A percentile compares a stretch with the other conserved stretches of the same genome.
phyloP scores from a whole-genome alignment of 164 flowering plant species.

The Pachysandra terminalis region DNA sequence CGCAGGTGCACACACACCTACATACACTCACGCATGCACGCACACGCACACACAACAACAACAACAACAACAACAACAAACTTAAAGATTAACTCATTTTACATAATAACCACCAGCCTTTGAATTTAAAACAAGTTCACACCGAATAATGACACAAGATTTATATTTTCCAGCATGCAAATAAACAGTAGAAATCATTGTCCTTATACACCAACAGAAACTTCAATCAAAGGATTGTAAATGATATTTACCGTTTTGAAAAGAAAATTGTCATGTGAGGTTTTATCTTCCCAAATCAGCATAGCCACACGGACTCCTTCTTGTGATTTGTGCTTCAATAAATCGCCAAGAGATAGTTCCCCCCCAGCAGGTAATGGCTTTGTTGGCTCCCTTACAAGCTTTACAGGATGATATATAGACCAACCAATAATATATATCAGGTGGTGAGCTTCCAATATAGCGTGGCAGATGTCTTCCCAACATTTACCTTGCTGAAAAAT shows the following conservation, averaged over 20 bases:
- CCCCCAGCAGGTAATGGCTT: conserved; percentile 58
- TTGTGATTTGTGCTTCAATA: conserved; percentile 63
- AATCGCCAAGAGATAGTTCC: conserved; percentile 55
- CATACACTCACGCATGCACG: too few species aligned
- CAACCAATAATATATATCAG: conserved; percentile 60
- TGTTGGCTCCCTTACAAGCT: conserved; percentile 64
- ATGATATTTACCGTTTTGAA: conserved; percentile 47
- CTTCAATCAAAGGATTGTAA: not conserved
- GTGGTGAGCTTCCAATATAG: conserved; percentile 65
- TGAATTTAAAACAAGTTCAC: not conserved
- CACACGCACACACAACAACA: too few species aligned
- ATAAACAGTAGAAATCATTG: not conserved
- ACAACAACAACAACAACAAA: too few species aligned
- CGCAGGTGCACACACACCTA: too few species aligned
- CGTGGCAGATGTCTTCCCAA: conserved; percentile 77
- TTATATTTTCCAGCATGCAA: not conserved
- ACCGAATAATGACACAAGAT: not conserved
- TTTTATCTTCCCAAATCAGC: conserved; percentile 75
- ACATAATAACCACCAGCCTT: not conserved
- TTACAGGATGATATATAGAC: conserved; percentile 57
- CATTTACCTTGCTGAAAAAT: conserved; percentile 46
- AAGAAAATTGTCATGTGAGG: conserved; percentile 58
- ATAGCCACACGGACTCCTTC: conserved; percentile 63
- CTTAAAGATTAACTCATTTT: not conserved
- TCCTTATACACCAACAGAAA: not conserved